A percentile compares a stretch with the other conserved stretches of the same genome.
These are phyloP conservation scores for Eucalyptus marginata DNA, from an alignment of 345 rosid genomes.

Conservation along the genomic window DNA sequence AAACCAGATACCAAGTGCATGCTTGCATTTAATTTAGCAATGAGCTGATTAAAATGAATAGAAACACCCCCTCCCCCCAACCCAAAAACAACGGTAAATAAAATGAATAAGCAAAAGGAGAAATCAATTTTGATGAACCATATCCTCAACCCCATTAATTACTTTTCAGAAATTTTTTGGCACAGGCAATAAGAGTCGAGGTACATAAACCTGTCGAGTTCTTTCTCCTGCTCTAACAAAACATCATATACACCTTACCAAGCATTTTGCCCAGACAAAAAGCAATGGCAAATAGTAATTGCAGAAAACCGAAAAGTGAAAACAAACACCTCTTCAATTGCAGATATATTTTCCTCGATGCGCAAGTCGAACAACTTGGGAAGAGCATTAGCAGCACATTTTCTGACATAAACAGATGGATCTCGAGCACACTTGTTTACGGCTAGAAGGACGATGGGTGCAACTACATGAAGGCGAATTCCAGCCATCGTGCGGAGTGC, in stretches of 20 bases:
- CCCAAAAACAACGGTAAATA: background rate
- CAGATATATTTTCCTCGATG: conserved; percentile 55
- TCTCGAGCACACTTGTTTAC: conserved; percentile 83
- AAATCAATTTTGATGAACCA: background rate
- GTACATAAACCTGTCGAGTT: background rate
- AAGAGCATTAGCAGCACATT: conserved; percentile 95
- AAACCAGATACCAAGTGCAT: background rate
- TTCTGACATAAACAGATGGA: conserved; percentile 88
- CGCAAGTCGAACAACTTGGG: conserved; percentile 85
- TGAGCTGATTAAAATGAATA: background rate
- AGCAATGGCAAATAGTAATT: background rate
- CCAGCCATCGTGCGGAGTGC: conserved; percentile 99
- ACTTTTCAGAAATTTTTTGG: background rate
- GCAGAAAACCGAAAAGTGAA: background rate
- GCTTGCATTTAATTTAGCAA: background rate
- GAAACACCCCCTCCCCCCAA: background rate
- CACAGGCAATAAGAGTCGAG: background rate
- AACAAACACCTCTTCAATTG: conserved; percentile 68
- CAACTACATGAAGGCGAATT: conserved; percentile 74
- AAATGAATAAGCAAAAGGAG: background rate
- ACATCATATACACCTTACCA: background rate
- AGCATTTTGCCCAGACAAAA: background rate
- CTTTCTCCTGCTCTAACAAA: background rate
- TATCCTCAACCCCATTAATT: background rate
- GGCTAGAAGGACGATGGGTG: conserved; percentile 82